Conservation (phyloP, 257 asterid genomes). For the Cynanchum wilfordii region DNA sequence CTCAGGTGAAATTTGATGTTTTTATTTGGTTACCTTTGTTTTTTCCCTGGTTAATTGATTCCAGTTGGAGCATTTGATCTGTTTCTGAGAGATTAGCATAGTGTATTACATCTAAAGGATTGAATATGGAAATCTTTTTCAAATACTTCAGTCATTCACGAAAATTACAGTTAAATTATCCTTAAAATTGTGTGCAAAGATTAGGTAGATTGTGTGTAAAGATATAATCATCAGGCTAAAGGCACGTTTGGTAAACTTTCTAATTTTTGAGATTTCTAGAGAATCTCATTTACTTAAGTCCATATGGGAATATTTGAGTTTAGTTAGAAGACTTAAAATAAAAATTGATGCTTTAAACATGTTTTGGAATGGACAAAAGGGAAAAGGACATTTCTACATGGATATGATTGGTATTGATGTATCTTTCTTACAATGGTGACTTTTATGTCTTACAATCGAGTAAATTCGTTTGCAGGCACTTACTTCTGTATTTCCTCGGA, state of each 20-base stretch:
- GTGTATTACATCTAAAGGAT: neutral
- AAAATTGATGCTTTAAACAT: neutral
- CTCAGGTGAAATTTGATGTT: constrained; percentile 38
- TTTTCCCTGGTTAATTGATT: neutral
- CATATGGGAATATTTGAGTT: neutral
- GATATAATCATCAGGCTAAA: neutral
- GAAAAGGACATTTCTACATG: neutral
- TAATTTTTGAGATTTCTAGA: neutral
- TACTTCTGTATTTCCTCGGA: constrained; percentile 66
- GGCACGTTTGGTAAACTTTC: neutral
- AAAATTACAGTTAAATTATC: neutral
- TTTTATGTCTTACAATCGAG: neutral
- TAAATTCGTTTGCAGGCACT: constrained; percentile 48
- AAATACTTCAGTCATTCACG: neutral
- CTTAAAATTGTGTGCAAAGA: neutral
- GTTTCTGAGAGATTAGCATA: neutral
- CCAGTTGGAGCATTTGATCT: neutral
- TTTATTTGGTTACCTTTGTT: neutral
- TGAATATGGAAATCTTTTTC: neutral
- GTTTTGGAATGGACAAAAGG: neutral
- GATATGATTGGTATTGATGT: neutral
- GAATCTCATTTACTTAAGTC: neutral
- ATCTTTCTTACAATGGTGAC: neutral
- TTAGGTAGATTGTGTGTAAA: neutral
- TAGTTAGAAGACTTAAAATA: neutral